Conservation (phyloP, 331 rosid species). For the Malus hybrid region DNA sequence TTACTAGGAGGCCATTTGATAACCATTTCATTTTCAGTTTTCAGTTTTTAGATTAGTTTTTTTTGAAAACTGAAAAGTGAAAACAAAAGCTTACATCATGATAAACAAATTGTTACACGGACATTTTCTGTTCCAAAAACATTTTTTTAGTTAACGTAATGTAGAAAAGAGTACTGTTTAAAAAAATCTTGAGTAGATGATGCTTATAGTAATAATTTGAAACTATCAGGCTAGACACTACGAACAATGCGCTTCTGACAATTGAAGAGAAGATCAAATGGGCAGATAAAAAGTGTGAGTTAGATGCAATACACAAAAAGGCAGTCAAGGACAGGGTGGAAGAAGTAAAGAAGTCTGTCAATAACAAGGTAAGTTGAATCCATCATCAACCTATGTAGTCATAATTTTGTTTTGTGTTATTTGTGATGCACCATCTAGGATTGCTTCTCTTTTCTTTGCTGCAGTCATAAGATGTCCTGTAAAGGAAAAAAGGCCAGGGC, state of each 20-base stretch:
- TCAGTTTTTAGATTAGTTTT: background rate
- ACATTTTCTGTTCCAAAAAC: background rate
- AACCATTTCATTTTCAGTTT: background rate
- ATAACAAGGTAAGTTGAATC: constrained; percentile 3
- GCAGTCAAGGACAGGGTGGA: constrained; percentile 18
- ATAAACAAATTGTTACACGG: background rate
- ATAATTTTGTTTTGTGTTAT: background rate
- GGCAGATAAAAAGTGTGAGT: constrained; percentile 14
- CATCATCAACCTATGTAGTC: background rate
- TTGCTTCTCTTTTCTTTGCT: background rate
- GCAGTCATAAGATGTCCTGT: background rate
- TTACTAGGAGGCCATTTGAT: background rate
- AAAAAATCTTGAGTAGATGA: background rate
- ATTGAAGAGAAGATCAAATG: constrained; percentile 20
- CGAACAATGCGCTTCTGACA: constrained; percentile 13
- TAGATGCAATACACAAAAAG: constrained; percentile 9
- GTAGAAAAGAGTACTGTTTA: background rate
- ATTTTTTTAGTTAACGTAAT: background rate
- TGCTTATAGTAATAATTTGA: background rate
- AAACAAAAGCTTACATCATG: background rate
- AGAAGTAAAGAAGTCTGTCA: constrained; percentile 13
- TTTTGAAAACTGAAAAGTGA: background rate
- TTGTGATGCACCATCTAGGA: background rate
- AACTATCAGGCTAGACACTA: constrained; percentile 4
- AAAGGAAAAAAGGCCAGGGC: background rate